Base-by-base conservation (phyloP, 805 yeast genomes). In the Yamadazyma scolyti region DNA sequence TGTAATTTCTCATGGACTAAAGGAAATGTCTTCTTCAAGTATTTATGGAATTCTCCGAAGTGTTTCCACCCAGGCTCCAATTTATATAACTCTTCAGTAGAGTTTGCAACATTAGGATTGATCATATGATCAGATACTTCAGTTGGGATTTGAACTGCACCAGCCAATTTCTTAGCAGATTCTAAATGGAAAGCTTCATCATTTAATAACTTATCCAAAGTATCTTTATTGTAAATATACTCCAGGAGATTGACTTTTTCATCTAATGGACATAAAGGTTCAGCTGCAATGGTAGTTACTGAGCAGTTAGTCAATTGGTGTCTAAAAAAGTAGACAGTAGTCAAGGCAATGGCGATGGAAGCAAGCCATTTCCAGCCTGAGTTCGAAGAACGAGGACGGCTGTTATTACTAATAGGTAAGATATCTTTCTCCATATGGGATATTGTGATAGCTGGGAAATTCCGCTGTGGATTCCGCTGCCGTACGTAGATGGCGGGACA, bases 91-190 rank as follows among this genome's bases (percentile, higher is more conserved):
- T 56, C 59, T 12, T 50, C 45, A 12, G 39, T 25, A 11, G 50
- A 14, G 5, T 54, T 47, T 1, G 51, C 41, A 77, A 20, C 68
- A 64, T 11, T 65, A 66, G 4, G 75, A 73, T 21, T 70, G 76
- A 10, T 71, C 71, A n/a, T 53, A 32, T 55, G 44, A 49, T 86
- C 95, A 38, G 54, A 68, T 10, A 77, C 67, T 39, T 74, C 79
- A 1, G 94, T 82, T 24, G 79, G 78, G 35, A 82, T 67, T 46
- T 68, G 68, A 14, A 84, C 70, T 1, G 90, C 84, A 4, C 73
- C 77, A 6, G 73, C 54, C 34, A 78, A 60, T 41, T 65, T 71
- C 8, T 46, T 47, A 9, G 65, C 68, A 0, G 79, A 67, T 6
- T 42, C 33, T 17, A 48, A 27, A 38, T 57, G 42, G 46, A 50